A percentile compares a stretch with the other conserved stretches of the same genome.
phyloP scores from a whole-genome alignment of 345 rosid genomes.

The Eutrema heterophyllum region DNA sequence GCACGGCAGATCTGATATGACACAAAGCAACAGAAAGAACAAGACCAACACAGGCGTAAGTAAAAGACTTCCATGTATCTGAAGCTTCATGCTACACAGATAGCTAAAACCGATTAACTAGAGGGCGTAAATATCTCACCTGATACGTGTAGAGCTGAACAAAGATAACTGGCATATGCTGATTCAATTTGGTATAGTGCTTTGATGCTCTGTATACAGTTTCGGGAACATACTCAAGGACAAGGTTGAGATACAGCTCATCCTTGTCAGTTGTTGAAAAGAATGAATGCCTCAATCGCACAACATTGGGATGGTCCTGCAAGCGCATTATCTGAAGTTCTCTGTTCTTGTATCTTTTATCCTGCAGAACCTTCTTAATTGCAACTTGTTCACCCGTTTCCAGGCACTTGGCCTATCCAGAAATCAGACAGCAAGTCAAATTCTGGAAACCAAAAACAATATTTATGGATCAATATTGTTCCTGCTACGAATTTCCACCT shows the following conservation, averaged over 20 bases:
- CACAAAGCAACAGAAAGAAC: conserved; percentile 54
- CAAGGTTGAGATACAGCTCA: conserved; percentile 93
- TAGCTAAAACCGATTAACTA: neutral
- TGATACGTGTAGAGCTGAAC: conserved; percentile 89
- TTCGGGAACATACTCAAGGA: conserved; percentile 82
- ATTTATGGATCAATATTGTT: neutral
- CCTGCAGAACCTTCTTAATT: conserved; percentile 97
- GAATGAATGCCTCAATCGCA: conserved; percentile 84
- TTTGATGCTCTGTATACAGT: conserved; percentile 83
- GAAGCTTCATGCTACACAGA: neutral
- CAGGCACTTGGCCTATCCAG: conserved; percentile 83
- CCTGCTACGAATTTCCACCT: neutral
- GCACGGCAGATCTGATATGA: conserved; percentile 90
- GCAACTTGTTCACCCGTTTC: conserved; percentile 97
- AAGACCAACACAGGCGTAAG: conserved; percentile 56
- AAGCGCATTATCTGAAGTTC: conserved; percentile 95
- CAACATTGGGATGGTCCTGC: conserved; percentile 81
- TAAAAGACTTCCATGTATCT: conserved; percentile 16
- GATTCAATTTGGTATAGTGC: conserved; percentile 78
- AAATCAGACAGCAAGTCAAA: neutral
- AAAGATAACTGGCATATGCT: conserved; percentile 71
- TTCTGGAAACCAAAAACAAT: neutral
- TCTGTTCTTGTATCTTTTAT: conserved; percentile 95
- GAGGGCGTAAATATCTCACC: conserved; percentile 41
- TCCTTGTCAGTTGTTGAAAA: conserved; percentile 87